Conservation (phyloP, 805 yeast species). For the Metschnikowia continentalis region DNA sequence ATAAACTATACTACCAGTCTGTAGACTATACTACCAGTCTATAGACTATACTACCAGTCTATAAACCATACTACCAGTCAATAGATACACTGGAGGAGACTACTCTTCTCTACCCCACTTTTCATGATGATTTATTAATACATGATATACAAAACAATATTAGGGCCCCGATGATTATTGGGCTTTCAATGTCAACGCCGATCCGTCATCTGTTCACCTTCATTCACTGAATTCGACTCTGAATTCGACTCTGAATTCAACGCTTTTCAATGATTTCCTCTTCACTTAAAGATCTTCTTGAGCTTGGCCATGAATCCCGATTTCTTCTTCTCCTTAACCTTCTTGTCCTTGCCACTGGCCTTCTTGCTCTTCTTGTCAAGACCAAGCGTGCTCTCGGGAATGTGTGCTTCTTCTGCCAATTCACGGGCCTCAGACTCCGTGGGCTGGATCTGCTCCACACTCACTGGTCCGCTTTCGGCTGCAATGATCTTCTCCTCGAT, state of each 20-base stretch:
- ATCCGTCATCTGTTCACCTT: background rate
- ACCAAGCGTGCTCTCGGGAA: conserved; percentile 7
- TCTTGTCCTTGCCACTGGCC: conserved; percentile 8
- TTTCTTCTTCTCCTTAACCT: conserved; percentile 29
- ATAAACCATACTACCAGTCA: too few species aligned
- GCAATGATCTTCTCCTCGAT: conserved; percentile 34
- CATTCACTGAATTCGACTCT: too few species aligned
- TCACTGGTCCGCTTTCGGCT: conserved; percentile 32
- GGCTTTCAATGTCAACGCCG: conserved; percentile 1
- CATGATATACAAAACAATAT: conserved; percentile 5
- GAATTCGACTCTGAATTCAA: too few species aligned
- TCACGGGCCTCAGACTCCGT: conserved; percentile 35
- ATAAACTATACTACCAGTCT: too few species aligned
- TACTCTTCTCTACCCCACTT: too few species aligned
- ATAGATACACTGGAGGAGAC: too few species aligned
- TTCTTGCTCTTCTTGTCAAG: conserved; percentile 9
- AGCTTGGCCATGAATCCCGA: conserved; percentile 40
- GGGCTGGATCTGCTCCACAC: conserved; percentile 41
- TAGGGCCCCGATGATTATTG: background rate
- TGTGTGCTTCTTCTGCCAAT: conserved; percentile 32
- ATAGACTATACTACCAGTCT: too few species aligned
- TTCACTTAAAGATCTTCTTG: conserved; percentile 35
- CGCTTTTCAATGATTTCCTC: background rate
- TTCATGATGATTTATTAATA: conserved; percentile 2
- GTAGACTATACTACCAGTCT: too few species aligned